Percentiles rank a stretch among this genome's conserved stretches.
These are phyloP conservation scores for Zoysia matrella DNA, from an alignment of 202 grass and related monocot species.

Conservation along the genomic window DNA sequence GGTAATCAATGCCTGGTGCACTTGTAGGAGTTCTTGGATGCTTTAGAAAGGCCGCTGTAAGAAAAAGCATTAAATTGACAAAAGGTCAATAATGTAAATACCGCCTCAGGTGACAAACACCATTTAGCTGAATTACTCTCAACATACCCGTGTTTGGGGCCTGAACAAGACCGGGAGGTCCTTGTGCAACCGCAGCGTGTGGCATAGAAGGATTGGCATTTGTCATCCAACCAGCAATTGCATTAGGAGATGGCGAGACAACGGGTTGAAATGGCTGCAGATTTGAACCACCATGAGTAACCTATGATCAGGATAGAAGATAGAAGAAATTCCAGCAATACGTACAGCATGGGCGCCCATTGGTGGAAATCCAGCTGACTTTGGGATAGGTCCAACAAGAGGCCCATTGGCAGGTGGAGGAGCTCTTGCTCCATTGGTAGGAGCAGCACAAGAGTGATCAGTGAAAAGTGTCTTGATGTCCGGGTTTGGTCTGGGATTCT, in stretches of 20 bases:
- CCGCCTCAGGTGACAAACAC: slow-evolving; percentile 6
- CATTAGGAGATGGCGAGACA: slow-evolving; percentile 85
- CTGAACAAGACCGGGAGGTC: slow-evolving; percentile 76
- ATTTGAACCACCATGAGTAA: slow-evolving; percentile 36
- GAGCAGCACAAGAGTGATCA: slow-evolving; percentile 94
- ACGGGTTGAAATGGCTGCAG: slow-evolving; percentile 94
- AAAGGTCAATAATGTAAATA: slow-evolving; percentile 24
- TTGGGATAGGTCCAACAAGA: slow-evolving; percentile 91
- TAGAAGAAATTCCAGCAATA: neutral
- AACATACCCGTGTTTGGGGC: slow-evolving; percentile 83
- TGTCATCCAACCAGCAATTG: slow-evolving; percentile 99
- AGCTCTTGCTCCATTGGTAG: slow-evolving; percentile 86
- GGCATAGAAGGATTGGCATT: slow-evolving; percentile 87
- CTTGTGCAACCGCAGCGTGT: slow-evolving; percentile 82
- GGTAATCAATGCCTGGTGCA: slow-evolving; percentile 91
- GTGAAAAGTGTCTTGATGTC: slow-evolving; percentile 99
- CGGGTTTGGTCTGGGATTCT: slow-evolving; percentile 20
- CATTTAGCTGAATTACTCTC: slow-evolving; percentile 41
- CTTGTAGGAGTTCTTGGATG: slow-evolving; percentile 87
- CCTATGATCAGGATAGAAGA: slow-evolving; percentile 5
- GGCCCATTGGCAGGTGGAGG: slow-evolving; percentile 86
- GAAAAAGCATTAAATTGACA: slow-evolving; percentile 39
- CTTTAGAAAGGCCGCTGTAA: slow-evolving; percentile 92
- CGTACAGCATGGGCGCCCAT: slow-evolving; percentile 94
- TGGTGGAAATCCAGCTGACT: slow-evolving; percentile 95